These are phyloP conservation scores for Trichoderma cornu-damae DNA, from an alignment of 2,329 filamentous ascomycete species.

Conservation along the genomic window DNA sequence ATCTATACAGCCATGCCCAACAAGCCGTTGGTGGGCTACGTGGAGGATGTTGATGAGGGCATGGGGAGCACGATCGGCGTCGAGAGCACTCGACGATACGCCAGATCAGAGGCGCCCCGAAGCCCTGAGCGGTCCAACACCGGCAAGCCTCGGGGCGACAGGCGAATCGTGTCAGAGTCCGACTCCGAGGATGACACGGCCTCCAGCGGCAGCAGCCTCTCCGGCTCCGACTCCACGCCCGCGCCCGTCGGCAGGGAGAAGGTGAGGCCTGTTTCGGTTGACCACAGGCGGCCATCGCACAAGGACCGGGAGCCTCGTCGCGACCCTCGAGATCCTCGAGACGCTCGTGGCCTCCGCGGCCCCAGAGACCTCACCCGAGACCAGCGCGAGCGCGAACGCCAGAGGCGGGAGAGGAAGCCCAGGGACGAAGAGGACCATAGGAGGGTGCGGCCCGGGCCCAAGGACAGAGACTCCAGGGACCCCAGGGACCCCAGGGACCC, in stretches of 20 bases:
- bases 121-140: conserved; percentile 50
- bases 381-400: conserved; percentile 25
- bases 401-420: conserved; percentile 25
- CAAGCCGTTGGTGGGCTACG: conserved; percentile 37
- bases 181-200: conserved; percentile 38
- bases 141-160: conserved; percentile 42
- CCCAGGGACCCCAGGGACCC: conserved; percentile 26
- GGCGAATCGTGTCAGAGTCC: conserved; percentile 27
- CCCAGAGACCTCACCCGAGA: conserved; percentile 25
- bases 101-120: conserved; percentile 40
- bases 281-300: conserved; percentile 22
- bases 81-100: conserved; percentile 41
- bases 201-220: conserved; percentile 28
- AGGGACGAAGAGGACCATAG: conserved; percentile 24
- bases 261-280: conserved; percentile 27
- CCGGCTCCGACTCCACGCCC: conserved; percentile 43
- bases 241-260: conserved; percentile 32
- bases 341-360: conserved; percentile 11
- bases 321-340: neutral
- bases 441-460: conserved; percentile 16
- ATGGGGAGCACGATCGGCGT: conserved; percentile 40
- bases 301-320: conserved; percentile 28
- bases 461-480: conserved; percentile 25
- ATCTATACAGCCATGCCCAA: conserved; percentile 25
- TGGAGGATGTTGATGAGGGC: conserved; percentile 52